Conservation (phyloP, 352 stramenopile genomes). For the Pythium phragmiticola region DNA sequence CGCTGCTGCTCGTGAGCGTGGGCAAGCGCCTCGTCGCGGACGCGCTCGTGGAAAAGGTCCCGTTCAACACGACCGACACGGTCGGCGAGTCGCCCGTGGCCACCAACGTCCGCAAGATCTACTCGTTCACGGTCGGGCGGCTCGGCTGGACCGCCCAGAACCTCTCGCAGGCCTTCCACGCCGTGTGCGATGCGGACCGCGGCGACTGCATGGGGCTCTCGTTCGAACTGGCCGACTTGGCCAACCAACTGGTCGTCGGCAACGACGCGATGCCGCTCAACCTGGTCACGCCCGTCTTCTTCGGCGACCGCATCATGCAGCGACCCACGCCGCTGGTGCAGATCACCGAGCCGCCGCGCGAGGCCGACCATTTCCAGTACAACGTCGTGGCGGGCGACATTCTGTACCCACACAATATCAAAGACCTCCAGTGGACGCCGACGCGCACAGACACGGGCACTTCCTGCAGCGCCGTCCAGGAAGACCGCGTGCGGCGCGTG, state of each 20-base stretch:
- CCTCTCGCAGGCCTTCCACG: neutral
- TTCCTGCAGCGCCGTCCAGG: constrained; percentile 3
- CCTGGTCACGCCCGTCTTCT: neutral
- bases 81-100: neutral
- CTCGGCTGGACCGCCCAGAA: constrained; percentile 20
- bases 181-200: neutral
- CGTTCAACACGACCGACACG: neutral
- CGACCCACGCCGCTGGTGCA: constrained; percentile 9
- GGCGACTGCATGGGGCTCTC: constrained; percentile 1
- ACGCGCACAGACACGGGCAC: neutral
- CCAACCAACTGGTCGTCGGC: constrained; percentile 4
- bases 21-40: constrained; percentile 14
- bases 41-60: neutral
- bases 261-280: neutral
- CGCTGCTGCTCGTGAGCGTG: constrained; percentile 14
- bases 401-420: constrained; percentile 8
- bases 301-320: neutral
- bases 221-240: neutral
- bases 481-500: constrained; percentile 9
- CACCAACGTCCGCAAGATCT: constrained; percentile 22
- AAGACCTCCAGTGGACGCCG: constrained; percentile 5
- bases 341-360: constrained; percentile 8
- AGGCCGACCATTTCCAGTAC: neutral
- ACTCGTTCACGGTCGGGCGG: constrained; percentile 25
- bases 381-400: neutral